Percentiles rank a stretch among this genome's conserved stretches.
Evolutionary conservation across 176 grass and related monocot genomes (phyloP).

Genomic region (Carex littledalei): DNA sequence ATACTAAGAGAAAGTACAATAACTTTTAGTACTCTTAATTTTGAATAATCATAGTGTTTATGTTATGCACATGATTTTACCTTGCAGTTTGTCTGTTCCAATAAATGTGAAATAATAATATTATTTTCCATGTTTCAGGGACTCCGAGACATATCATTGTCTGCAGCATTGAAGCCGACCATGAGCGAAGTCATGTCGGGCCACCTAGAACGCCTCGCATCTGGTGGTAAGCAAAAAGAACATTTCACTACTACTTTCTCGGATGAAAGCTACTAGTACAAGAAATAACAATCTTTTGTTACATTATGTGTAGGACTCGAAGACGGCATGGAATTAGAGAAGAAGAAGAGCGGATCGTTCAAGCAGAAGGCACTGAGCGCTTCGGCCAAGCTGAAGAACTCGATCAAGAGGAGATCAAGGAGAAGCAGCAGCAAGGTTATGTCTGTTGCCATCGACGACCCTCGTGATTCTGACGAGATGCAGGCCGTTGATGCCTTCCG

Average conservation of each 20-base stretch:
- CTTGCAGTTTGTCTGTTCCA: not conserved
- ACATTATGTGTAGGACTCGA: slow-evolving; percentile 28
- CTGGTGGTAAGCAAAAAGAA: slow-evolving; percentile 6
- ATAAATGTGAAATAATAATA: not conserved
- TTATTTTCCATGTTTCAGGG: slow-evolving; percentile 2
- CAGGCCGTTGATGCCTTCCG: slow-evolving; percentile 89
- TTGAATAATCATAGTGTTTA: not conserved
- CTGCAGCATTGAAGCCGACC: slow-evolving; percentile 10
- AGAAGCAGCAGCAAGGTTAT: slow-evolving; percentile 98
- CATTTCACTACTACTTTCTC: not conserved
- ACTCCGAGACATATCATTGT: not conserved
- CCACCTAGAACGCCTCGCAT: not conserved
- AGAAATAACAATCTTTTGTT: not conserved
- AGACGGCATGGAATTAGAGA: slow-evolving; percentile 23
- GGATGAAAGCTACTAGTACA: not conserved
- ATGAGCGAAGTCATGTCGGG: slow-evolving; percentile 28
- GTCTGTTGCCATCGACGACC: slow-evolving; percentile 86
- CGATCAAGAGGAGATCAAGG: slow-evolving; percentile 44
- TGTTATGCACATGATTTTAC: not conserved
- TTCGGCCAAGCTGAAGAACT: slow-evolving; percentile 77
- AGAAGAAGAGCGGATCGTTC: slow-evolving; percentile 41
- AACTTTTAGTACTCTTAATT: not conserved
- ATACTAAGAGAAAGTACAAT: not conserved
- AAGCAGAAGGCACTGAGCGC: slow-evolving; percentile 72
- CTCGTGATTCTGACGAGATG: slow-evolving; percentile 83